Conservation (phyloP, 2,329 filamentous ascomycete species). For the Fusarium coffeatum region DNA sequence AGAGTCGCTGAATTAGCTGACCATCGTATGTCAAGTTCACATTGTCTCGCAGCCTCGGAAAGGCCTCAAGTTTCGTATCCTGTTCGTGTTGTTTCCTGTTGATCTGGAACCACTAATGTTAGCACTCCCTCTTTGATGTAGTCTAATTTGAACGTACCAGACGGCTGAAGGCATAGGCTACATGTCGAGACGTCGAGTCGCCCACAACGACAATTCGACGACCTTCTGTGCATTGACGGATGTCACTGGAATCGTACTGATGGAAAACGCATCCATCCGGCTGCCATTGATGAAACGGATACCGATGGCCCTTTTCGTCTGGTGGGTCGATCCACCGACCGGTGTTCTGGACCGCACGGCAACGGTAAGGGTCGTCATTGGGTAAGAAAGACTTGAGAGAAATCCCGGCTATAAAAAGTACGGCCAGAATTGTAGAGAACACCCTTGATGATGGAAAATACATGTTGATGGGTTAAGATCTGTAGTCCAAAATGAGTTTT, state of each 20-base stretch:
- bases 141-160: conserved; percentile 20
- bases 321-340: conserved; percentile 41
- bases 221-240: conserved; percentile 62
- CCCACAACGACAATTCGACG: conserved; percentile 68
- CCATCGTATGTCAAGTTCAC: neutral
- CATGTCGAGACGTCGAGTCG: conserved; percentile 67
- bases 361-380: neutral
- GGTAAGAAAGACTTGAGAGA: neutral
- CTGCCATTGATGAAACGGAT: conserved; percentile 63
- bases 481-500: too few relatives aligned
- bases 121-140: neutral
- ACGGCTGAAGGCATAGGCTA: conserved; percentile 63
- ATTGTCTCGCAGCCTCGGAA: neutral
- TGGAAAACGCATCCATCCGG: conserved; percentile 68
- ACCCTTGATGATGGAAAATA: neutral
- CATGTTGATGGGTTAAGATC: neutral
- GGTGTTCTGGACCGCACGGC: neutral
- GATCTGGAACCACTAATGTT: neutral
- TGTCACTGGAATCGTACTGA: conserved; percentile 63
- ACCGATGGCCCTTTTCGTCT: conserved; percentile 42
- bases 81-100: neutral
- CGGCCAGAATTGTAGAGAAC: neutral
- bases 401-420: neutral
- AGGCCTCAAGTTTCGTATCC: neutral
- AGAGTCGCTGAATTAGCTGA: neutral